Evolutionary conservation across 1,284 basidiomycete species (phyloP), one percentile per base, ranked within the genome.

Genomic region (Fomes fomentarius): DNA sequence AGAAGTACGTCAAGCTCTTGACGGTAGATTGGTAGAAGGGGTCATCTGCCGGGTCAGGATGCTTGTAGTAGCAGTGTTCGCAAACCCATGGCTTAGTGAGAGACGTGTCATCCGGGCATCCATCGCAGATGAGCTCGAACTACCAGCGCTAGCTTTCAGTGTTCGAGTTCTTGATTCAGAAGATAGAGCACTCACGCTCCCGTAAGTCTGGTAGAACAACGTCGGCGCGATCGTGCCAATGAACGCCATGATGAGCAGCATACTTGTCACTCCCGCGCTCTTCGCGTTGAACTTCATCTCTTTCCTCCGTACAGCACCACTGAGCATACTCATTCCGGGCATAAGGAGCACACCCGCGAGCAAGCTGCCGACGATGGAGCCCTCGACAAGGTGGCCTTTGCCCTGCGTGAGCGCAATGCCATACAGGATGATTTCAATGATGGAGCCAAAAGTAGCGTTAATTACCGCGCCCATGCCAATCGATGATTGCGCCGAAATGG

Each of bases 381-480:
- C 97, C 74, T 99, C 97, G 0, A 99, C 97, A 12, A 99, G 82
- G 63, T 89, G 85, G 0, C 96, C 96, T 72, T 96, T 99, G 37
- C 89, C 82, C 67, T 96, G 85, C 11, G 85, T 91, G 34, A 99
- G 77, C 14, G 94, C 94, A 61, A 99, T 93, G 31, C 77, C 77
- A 69, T 99, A 99, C 1, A 99, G 82, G 63, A 99, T 84, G 65
- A 99, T 93, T 73, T 99, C 97, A 70, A 99, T 96, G 68, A 99
- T 89, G 10, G 94, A 96, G 70, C 97, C 97, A 66, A 99, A 99
- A 0, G 95, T 97, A 0, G 97, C 97, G 72, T 99, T 99, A 79
- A 99, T 99, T 63, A 99, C 96, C 0, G 97, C 97, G 58, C 97
- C 97, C 95, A 99, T 98, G 12, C 97, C 97, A 61, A 99, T 99